Base-by-base conservation (phyloP, 352 stramenopile species). In the Globisporangium rhizosaccharum region DNA sequence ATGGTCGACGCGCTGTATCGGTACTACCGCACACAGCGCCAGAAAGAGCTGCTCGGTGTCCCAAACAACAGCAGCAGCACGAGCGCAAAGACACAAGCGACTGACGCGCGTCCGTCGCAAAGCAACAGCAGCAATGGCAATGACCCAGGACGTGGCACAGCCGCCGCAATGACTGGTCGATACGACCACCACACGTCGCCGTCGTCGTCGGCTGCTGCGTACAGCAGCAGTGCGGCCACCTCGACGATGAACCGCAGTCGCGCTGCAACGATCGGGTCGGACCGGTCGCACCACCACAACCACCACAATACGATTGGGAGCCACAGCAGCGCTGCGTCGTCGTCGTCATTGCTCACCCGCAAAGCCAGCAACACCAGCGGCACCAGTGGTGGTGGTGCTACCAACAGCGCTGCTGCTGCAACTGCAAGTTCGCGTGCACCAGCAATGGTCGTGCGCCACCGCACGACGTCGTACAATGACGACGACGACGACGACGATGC, bases 1-100 rank as follows among this genome's bases (percentile, higher is more conserved):
- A 91, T 91, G 82, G 82, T 91, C 30, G 82, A 91, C 52, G 82
- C 82, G 37, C 45, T 91, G 23, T 91, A 91, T 52, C 77, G 82
- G 8, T 91, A 88, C 53, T 88, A 91, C 66, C 75, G 79, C 28
- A 88, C 76, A 47, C 76, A 85, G 55, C 75, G 73, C 14, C 70
- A 81, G 1, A 76, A 85, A 67, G 68, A 85, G 20, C 67, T 71
- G n/a, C 65, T 61, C 1, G 49, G 26, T 2, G 33, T 50, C 26
- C 30, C 30, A 5, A 36, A 36, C 33, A 39, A 30, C 30, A 47
- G 25, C 4, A 50, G 67, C 49, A 61, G 56, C 28, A 51, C 52
- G 1, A 47, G 20, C 23, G 26, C 46, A 2, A 50, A 66, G 1
- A 56, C 53, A 23, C 33, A 45, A 2, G 23, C 39, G 17, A 14